Conservation (phyloP, 139 green algal genomes). For the Chlamydomonas sp. region DNA sequence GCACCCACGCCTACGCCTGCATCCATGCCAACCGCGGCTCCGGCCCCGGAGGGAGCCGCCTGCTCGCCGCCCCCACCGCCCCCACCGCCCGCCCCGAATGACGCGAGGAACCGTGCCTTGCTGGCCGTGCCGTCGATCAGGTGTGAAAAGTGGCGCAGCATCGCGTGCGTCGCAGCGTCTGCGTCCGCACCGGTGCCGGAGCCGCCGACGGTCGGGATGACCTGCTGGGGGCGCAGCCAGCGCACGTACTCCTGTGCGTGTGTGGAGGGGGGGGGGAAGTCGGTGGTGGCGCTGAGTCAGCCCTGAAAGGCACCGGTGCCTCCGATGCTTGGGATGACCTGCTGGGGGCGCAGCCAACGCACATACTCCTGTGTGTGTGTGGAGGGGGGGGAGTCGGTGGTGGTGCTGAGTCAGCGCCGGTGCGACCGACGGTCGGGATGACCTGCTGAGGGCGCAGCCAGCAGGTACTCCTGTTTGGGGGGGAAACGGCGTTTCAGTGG, state of each 20-base stretch:
- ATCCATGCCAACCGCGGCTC: too few relatives aligned
- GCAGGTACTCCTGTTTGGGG: constrained; percentile 58
- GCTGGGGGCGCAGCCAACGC: constrained; percentile 38
- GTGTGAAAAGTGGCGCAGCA: constrained; percentile 54
- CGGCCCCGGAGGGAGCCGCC: too few relatives aligned
- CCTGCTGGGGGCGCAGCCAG: constrained; percentile 51
- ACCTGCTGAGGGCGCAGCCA: constrained; percentile 60
- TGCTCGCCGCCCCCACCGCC: too few relatives aligned
- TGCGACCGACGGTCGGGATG: constrained; percentile 73
- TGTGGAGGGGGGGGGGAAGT: constrained; percentile 55
- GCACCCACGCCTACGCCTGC: too few relatives aligned
- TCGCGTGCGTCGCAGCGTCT: constrained; percentile 25
- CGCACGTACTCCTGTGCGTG: constrained; percentile 59
- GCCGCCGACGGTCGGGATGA: constrained; percentile 78
- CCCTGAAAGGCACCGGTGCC: constrained; percentile 39
- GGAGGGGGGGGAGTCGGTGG: constrained; percentile 52
- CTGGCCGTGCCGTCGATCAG: constrained; percentile 58
- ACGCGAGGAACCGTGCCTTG: constrained; percentile 52
- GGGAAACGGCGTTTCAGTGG: constrained; percentile 59
- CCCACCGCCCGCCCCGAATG: not conserved
- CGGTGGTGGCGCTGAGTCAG: constrained; percentile 19
- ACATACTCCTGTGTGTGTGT: constrained; percentile 59
- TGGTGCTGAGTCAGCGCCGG: constrained; percentile 28
- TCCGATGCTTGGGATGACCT: constrained; percentile 82
- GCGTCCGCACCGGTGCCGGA: constrained; percentile 33